Conservation (phyloP, 2,329 filamentous ascomycete species). For the Eutypa lata region DNA sequence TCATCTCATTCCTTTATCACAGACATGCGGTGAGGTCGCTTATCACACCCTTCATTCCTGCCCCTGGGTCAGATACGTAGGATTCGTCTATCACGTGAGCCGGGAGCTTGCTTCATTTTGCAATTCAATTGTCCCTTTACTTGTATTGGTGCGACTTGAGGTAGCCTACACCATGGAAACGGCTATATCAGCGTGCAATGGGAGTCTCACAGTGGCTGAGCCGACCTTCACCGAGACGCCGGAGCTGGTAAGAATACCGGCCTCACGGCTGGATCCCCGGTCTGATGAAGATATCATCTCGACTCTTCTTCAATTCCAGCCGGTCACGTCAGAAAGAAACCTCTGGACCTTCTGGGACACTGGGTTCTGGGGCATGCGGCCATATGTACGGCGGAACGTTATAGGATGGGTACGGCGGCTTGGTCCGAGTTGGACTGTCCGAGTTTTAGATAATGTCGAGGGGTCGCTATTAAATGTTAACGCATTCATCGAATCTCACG, state of each 20-base stretch:
- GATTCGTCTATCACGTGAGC: too few relatives aligned
- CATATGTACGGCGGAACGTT: conserved; percentile 35
- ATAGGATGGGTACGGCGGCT: conserved; percentile 41
- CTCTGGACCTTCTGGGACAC: conserved; percentile 45
- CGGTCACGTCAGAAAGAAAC: conserved; percentile 39
- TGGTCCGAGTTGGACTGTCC: conserved; percentile 37
- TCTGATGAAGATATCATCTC: conserved; percentile 29
- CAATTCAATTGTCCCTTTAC: neutral
- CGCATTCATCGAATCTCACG: conserved; percentile 28
- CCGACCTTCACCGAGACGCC: neutral
- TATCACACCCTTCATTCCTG: too few relatives aligned
- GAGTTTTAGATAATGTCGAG: conserved; percentile 33
- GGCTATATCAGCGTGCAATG: neutral
- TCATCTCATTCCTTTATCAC: too few relatives aligned
- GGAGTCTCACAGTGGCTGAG: neutral
- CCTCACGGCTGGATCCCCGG: conserved; percentile 24
- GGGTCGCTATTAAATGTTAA: conserved; percentile 32
- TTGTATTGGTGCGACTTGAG: neutral
- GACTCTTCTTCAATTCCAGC: conserved; percentile 23
- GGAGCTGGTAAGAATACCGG: neutral
- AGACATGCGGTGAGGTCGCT: too few relatives aligned
- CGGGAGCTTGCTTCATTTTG: neutral
- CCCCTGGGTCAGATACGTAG: too few relatives aligned
- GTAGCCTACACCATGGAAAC: neutral
- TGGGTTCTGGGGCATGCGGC: conserved; percentile 33